Evolutionary conservation across 768 basidiomycete species (phyloP).

Genomic region (Boletus subcaerulescens): DNA sequence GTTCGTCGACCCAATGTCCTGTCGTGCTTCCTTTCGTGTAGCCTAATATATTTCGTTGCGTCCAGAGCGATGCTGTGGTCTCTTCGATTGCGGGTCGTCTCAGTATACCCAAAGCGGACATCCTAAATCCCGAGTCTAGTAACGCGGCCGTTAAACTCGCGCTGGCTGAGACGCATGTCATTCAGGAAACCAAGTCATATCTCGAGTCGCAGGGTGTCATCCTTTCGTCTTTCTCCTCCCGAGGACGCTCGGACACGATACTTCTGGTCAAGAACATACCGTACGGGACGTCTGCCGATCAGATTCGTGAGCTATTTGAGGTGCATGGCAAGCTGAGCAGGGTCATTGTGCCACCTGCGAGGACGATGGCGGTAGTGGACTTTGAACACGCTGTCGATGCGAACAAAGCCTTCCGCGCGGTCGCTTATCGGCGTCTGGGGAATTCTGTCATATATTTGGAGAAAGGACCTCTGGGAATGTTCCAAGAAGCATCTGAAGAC

Average conservation of each 20-base stretch:
- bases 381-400: constrained; percentile 73
- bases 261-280: constrained; percentile 98
- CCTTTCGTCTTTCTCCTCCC: constrained; percentile 52
- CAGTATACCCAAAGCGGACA: constrained; percentile 81
- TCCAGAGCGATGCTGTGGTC: constrained; percentile 88
- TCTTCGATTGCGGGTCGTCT: constrained; percentile 88
- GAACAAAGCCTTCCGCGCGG: constrained; percentile 67
- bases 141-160: constrained; percentile 93
- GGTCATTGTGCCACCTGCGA: constrained; percentile 85
- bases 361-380: constrained; percentile 91
- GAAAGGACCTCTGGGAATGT: constrained; percentile 86
- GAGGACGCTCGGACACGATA: constrained; percentile 67
- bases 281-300: constrained; percentile 72
- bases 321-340: constrained; percentile 67
- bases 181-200: constrained; percentile 90
- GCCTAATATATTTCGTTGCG: constrained; percentile 18
- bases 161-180: constrained; percentile 93
- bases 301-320: constrained; percentile 79
- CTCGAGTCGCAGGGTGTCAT: constrained; percentile 76
- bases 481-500: constrained; percentile 43
- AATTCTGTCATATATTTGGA: constrained; percentile 92
- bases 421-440: constrained; percentile 85
- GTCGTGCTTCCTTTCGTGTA: constrained; percentile 14
- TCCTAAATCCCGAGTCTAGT: constrained; percentile 79
- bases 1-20: constrained; percentile 50